phyloP scores from a whole-genome alignment of 73 alveolate species.

The Diophrys appendiculata region DNA sequence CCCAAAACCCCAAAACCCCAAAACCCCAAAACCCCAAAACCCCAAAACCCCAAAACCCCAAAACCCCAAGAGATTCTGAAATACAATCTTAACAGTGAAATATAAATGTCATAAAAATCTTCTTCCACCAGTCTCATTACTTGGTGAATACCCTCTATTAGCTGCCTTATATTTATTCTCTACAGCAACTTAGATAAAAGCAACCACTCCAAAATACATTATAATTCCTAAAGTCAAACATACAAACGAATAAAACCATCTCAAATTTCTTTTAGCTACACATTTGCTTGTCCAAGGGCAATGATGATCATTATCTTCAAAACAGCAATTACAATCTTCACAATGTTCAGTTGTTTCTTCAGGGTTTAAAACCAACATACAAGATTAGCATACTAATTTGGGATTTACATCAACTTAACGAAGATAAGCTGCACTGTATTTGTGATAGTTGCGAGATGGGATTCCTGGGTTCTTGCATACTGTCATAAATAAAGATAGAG shows the following conservation, averaged over 20 bases:
- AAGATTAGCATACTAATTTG: neutral
- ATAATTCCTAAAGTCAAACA: neutral
- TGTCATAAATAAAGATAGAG: neutral
- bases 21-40: neutral
- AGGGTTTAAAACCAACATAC: neutral
- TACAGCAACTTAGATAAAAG: no score
- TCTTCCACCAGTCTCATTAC: no score
- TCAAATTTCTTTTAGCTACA: neutral
- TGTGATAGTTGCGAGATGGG: neutral
- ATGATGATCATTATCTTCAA: slow-evolving; percentile 12
- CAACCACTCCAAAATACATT: neutral
- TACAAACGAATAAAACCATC: neutral
- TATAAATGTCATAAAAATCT: no score
- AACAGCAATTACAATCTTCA: slow-evolving; percentile 7
- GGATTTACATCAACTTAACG: neutral
- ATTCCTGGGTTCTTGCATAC: slow-evolving; percentile 1
- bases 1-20: neutral
- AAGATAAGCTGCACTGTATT: neutral
- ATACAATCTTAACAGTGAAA: no score
- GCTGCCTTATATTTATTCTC: no score
- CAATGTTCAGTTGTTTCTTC: slow-evolving; percentile 6
- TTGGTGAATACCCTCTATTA: no score
- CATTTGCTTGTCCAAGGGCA: slow-evolving; percentile 11
- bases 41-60: no score
- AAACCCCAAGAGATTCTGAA: no score